phyloP scores from a whole-genome alignment of 306 rosid genomes.

The Hippophae gyantsensis region DNA sequence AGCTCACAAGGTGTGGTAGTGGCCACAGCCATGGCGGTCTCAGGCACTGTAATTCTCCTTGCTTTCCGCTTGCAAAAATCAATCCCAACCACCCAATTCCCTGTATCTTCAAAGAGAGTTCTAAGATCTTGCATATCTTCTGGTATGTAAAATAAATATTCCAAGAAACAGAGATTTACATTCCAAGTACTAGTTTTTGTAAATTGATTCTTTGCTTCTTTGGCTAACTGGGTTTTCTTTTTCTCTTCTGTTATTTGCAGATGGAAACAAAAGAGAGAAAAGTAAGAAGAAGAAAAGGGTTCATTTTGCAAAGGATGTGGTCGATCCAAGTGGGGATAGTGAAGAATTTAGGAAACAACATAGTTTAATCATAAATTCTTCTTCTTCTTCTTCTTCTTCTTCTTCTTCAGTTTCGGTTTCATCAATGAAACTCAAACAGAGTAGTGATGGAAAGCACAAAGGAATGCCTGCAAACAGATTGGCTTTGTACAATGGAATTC shows the following conservation, averaged over 20 bases:
- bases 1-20: constrained; percentile 73
- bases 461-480: constrained; percentile 79
- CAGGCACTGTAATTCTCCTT: constrained; percentile 86
- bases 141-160: constrained; percentile 28
- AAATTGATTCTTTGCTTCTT: too few species aligned
- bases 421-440: constrained; percentile 21
- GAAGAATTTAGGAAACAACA: constrained; percentile 48
- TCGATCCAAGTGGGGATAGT: constrained; percentile 56
- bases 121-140: constrained; percentile 78
- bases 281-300: constrained; percentile 57
- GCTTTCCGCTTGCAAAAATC: constrained; percentile 66
- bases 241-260: constrained; percentile 26
- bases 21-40: constrained; percentile 98
- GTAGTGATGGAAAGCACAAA: constrained; percentile 17
- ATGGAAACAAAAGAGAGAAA: constrained; percentile 34
- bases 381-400: constrained; percentile 13
- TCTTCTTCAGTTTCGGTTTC: constrained; percentile 5
- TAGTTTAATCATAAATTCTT: constrained; percentile 4
- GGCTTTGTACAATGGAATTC: constrained; percentile 82
- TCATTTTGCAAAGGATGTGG: constrained; percentile 70
- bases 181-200: too few species aligned
- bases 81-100: constrained; percentile 27
- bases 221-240: not conserved
- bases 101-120: constrained; percentile 32
- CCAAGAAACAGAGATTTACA: not conserved